Base-by-base conservation (phyloP, 2,329 filamentous ascomycete genomes). In the Chaetomiaceae sp. region DNA sequence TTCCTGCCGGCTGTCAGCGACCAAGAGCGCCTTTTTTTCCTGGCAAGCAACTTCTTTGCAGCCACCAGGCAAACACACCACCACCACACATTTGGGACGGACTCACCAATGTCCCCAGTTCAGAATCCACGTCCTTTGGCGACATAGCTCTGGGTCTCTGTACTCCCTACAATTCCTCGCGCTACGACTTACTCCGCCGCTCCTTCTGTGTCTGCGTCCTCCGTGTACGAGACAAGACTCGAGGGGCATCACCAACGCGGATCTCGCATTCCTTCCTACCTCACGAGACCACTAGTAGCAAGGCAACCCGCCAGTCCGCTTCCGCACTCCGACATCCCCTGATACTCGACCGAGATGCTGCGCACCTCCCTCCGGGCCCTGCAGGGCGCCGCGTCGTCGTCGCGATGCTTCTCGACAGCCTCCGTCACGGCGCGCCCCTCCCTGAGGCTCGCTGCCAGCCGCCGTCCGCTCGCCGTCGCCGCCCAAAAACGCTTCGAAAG, bases 311-410 rank as follows among this genome's bases (percentile, higher is more conserved):
- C n/a, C n/a, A n/a, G n/a, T n/a, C n/a, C n/a, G n/a, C n/a, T n/a
- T n/a, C n/a, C 34, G 14, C 18, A 39, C 45, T 44, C 45, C 32
- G 20, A 32, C 41, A 39, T 34, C 40, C 34, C 24, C 15, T 30
- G 11, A 34, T 29, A 46, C 48, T 42, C 42, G 61, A 63, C 65
- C 71, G 76, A 68, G 71, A 88, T 88, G 84, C 76, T 88, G 76
- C 81, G 83, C 71, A 78, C 76, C 66, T 79, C 81, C 57, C 68
- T 87, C 64, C 77, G 78, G 72, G 63, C 59, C 56, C 64, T 59
- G 49, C 63, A 50, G 53, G 59, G 54, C 53, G 57, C 53, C 50
- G 57, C 65, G 38, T 49, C 52, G 10, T 53, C 56, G 36, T 58
- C 60, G 47, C 56, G 67, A 62, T 69, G 68, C 59, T 64, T 71